Base-by-base conservation (phyloP, 2,329 filamentous ascomycete species). In the Neoscytalidium dimidiatum region DNA sequence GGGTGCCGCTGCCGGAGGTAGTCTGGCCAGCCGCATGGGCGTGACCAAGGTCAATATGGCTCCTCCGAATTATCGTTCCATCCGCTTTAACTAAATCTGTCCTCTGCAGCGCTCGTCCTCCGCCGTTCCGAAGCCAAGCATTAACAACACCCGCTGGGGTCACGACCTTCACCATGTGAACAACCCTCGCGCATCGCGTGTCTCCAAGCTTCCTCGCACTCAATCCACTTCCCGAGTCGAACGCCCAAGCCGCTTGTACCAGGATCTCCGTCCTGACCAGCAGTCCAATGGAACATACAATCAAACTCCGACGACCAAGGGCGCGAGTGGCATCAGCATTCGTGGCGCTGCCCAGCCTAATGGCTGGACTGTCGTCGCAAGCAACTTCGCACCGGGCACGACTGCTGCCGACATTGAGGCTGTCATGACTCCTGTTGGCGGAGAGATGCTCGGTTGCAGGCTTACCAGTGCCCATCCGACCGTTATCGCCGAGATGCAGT, bases 391-490 rank as follows among this genome's bases (percentile, higher is more conserved):
- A 13, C 87, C 87, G 1, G 92, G 92, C 41, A 95, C 92, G 0
- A 93, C 92, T 6, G 90, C 89, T 1, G 90, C 90, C 31, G 92
- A 95, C 72, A 92, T 95, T 66, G 90, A 93, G 80, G 91, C 89
- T 70, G 92, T 92, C 64, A 88, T 95, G 87, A 85, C 84, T n/a
- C 87, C 88, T 0, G 80, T 91, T n/a, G 90, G 90, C 43, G 85
- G 85, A 33, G 82, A 88, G 67, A 84, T 92, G 71, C 73, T 85
- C 26, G 86, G 85, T 71, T 94, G 91, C 79, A 85, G 83, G 38
- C 79, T 95, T 43, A 78, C 92, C 64, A 88, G 89, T 73, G 83
- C 88, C 3, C 80, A 81, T 29, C 92, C 92, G 0, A 88, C 90
- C 3, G 87, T 95, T 60, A 88, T 93, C 72, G 90, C 90, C 23